Evolutionary conservation across 2,329 filamentous ascomycete genomes (phyloP), one percentile per base, ranked within the genome.

Genomic region (Paecilomyces niveus): DNA sequence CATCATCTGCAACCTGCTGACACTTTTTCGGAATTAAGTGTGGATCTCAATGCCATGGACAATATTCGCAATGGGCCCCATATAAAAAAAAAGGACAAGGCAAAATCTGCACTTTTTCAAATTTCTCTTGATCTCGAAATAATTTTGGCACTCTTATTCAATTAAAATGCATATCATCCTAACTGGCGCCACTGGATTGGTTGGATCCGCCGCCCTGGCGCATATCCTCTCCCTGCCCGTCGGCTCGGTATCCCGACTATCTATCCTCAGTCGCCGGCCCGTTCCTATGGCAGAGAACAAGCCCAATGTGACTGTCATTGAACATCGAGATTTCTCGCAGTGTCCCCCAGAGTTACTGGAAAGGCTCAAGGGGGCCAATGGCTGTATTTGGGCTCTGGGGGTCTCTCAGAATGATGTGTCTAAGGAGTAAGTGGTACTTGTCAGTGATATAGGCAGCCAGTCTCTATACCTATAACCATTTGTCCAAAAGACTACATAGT

Each of bases 371-470:
- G 88, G 83, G 22, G 89, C 88, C 0, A 75, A 81, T 7, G 88
- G 85, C 1, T 88, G 85, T 59, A 85, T 92, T 1, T 92, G 89
- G 89, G 88, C 89, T 0, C 77, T 88, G 68, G 89, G 89, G 0
- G 84, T 86, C 54, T 85, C 82, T 61, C 82, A 86, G 65, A 83
- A 71, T 10, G 74, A 80, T 49, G 86, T 89, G 7, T 68, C 68
- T 58, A 84, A 83, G 60, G 83, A 87, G 35, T 45, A 45, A 45
- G 35, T 45, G 8, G 15, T 18, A 7, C 35, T 18, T n/a, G 24
- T 26, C 5, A 5, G 5, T 26, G 24, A 26, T 26, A 26, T 26
- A 5, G n/a, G n/a, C n/a, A n/a, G n/a, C n/a, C n/a, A n/a, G n/a
- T n/a, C n/a, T n/a, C n/a, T n/a, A n/a, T n/a, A n/a, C n/a, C n/a